Evolutionary conservation across 768 basidiomycete genomes (phyloP), one percentile per base, ranked within the genome.

Genomic region (Auricularia sp.): DNA sequence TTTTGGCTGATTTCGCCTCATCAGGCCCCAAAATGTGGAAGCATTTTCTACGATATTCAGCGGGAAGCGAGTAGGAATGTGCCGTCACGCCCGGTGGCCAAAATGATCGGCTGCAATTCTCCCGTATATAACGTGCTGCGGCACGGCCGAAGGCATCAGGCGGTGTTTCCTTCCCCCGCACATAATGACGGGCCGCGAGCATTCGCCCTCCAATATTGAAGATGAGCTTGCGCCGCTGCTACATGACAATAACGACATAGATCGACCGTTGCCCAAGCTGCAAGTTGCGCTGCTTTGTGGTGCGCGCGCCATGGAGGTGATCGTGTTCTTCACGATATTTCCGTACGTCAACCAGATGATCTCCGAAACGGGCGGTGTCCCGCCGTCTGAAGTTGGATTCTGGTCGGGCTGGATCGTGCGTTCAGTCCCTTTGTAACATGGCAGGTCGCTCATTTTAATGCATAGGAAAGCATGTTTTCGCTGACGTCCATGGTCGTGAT

Each of bases 241-340:
- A 8, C 7, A 54, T 7, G 18, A n/a, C 18, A 18, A 1, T 18
- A 3, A 54, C 53, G 60, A 61, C 21, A 63, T 39, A 5, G 64
- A 68, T n/a, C 58, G 61, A 54, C 60, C 67, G 4, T 35, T 66
- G 11, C 66, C 67, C 23, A 61, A 34, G n/a, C 53, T 42, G 14
- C 67, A 68, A 63, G 47, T 68, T 44, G 36, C 54, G 44, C 61
- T 68, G 36, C 67, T 68, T 36, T 64, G 63, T 59, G 61, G 62
- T 29, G 62, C 63, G 12, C 44, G 67, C 36, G 42, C 64, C n/a
- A 43, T 62, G n/a, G 67, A 68, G 42, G 44, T 47, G 47, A 51
- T 68, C 58, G 62, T 63, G 3, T 68, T 68, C 61, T 65, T 68
- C 66, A 56, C 53, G 53, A 66, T 68, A 11, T 68, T 68, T 61